Base-by-base conservation (phyloP, 2,329 filamentous ascomycete genomes). In the Talaromyces funiculosus region DNA sequence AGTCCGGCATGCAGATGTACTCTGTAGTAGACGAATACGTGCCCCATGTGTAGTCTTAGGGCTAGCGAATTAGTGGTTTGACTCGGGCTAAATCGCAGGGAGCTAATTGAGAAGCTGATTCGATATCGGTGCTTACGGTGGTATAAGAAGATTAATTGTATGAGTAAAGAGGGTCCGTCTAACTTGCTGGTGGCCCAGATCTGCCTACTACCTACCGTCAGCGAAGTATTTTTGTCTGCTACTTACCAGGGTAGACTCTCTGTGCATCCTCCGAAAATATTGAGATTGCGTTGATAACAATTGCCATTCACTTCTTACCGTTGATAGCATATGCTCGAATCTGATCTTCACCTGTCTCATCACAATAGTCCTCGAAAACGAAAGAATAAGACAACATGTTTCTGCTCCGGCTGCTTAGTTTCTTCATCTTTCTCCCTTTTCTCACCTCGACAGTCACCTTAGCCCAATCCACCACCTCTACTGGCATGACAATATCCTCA, bases 401-500 rank as follows among this genome's bases (percentile, higher is more conserved):
- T 38, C 42, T 54, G 2, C 24, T 58, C 38, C 55, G 38, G 29
- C 20, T 61, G 20, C 24, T 61, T 40, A 53, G 18, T 14, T 16
- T 54, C 31, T 45, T 61, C 35, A 16, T 58, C 31, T 45, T 61
- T 4, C 38, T 58, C n/a, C 60, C 55, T 8, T 16, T 61, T 26
- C 37, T 61, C 20, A 53, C 57, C 35, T 33, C 57, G 43, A 59
- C 45, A 51, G 12, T 59, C 33, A 53, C 57, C 7, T 22, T 60
- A 47, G 60, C 60, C n/a, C 38, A 61, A 38, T 37, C 60, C 38
- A 22, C 54, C 47, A 57, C 54, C 16, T 58, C 54, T 40, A 26
- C 47, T 3, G 55, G 47, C 10, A 4, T 53, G 7, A 67, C 18
- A 63, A 73, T 29, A 63, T 72, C 45, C 54, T 14, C 60, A 24